Conservation (phyloP, 106 monocot genomes). For the Hemerocallis citrina region DNA sequence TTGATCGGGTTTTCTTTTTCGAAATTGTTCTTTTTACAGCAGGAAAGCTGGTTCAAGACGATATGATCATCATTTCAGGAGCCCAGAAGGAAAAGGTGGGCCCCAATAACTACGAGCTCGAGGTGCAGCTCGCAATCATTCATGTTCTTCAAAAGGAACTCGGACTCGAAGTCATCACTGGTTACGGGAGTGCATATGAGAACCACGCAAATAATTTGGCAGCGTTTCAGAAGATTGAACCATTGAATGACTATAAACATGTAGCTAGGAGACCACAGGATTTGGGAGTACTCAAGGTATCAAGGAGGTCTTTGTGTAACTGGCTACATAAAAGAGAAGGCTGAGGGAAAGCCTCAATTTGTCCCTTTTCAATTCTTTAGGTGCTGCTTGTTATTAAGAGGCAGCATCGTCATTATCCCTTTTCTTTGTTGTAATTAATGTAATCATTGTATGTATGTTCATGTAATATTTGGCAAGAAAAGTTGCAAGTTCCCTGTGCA, state of each 20-base stretch:
- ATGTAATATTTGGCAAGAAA: background rate
- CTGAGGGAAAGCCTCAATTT: too few species aligned
- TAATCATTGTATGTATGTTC: background rate
- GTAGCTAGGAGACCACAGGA: conserved; percentile 45
- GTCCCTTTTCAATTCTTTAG: background rate
- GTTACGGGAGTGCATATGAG: conserved; percentile 6
- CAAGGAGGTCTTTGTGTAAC: conserved; percentile 26
- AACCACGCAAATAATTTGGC: background rate
- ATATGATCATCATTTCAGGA: conserved; percentile 67
- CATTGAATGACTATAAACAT: conserved; percentile 6
- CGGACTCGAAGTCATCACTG: conserved; percentile 40
- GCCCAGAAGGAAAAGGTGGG: conserved; percentile 9
- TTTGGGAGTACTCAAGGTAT: conserved; percentile 42
- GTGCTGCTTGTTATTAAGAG: conserved; percentile 26
- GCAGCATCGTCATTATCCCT: conserved; percentile 23
- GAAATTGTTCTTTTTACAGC: conserved; percentile 3
- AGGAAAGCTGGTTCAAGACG: conserved; percentile 46
- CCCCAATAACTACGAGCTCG: conserved; percentile 3
- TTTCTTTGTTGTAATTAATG: background rate
- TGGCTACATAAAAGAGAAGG: conserved; percentile 46
- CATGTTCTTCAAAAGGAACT: conserved; percentile 45
- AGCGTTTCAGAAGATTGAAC: background rate
- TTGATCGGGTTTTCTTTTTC: too few species aligned
- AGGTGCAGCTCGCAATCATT: conserved; percentile 49
- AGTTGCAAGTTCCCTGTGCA: background rate